These are phyloP conservation scores for Isatis lusitanica DNA, from an alignment of 441 rosid genomes.

Conservation along the genomic window DNA sequence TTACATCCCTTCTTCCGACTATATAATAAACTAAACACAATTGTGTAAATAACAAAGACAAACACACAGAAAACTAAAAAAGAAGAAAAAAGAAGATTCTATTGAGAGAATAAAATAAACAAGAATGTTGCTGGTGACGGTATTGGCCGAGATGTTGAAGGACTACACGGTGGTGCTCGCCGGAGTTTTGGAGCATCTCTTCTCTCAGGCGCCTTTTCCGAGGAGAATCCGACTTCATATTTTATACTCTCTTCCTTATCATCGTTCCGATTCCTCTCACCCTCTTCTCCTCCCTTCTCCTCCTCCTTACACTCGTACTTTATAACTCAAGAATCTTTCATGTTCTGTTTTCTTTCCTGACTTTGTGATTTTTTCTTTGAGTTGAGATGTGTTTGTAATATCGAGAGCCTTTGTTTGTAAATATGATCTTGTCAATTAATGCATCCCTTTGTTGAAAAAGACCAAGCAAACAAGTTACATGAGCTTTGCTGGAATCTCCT, in stretches of 20 bases:
- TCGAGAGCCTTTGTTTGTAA: conserved; percentile 11
- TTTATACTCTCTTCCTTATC: conserved; percentile 62
- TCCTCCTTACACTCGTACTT: neutral
- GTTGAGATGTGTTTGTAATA: neutral
- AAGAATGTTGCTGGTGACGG: conserved; percentile 66
- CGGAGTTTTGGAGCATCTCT: conserved; percentile 58
- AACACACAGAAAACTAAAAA: neutral
- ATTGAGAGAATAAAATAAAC: neutral
- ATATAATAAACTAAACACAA: conserved; percentile 12
- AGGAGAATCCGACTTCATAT: conserved; percentile 71
- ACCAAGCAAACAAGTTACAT: neutral
- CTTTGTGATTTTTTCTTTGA: neutral
- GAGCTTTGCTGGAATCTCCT: neutral
- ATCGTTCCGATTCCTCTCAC: conserved; percentile 30
- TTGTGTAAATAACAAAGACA: neutral
- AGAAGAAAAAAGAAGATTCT: neutral
- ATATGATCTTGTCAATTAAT: neutral
- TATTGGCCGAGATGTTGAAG: conserved; percentile 66
- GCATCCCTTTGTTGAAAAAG: neutral
- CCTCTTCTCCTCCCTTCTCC: conserved; percentile 31
- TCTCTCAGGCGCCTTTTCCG: conserved; percentile 69
- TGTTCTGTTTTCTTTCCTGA: neutral
- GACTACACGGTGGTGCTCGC: conserved; percentile 73
- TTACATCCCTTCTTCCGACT: neutral
- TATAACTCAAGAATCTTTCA: neutral